Evolutionary conservation across 345 rosid species (phyloP).

Genomic region (Melaleuca quinquenervia): DNA sequence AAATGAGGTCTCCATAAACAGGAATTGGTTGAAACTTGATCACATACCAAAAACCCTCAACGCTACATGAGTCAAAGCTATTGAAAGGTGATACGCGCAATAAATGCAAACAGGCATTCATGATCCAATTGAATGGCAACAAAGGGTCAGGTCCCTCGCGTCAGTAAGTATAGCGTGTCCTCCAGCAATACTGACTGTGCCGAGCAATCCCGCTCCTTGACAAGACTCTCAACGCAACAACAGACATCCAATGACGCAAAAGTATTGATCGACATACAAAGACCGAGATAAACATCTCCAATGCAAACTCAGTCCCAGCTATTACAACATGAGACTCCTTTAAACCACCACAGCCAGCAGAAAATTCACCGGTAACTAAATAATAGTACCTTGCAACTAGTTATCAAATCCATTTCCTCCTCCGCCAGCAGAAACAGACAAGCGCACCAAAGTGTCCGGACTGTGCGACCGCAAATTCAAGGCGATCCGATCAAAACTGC

Average conservation of each 20-base stretch:
- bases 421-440: not conserved
- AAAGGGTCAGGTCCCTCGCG: not conserved
- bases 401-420: slow-evolving; percentile 66
- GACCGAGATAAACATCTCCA: not conserved
- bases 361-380: not conserved
- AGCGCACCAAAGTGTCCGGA: not conserved
- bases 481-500: slow-evolving; percentile 7
- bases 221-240: not conserved
- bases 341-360: not conserved
- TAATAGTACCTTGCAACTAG: slow-evolving; percentile 60
- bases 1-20: not conserved
- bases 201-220: not conserved
- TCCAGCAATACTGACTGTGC: not conserved
- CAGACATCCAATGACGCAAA: not conserved
- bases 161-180: not conserved
- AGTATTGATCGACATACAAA: not conserved
- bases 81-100: not conserved
- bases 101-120: not conserved
- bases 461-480: not conserved
- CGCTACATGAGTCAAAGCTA: not conserved
- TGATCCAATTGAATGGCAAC: not conserved
- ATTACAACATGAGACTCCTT: not conserved
- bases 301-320: not conserved
- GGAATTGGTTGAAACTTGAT: not conserved
- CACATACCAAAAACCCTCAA: not conserved